Base-by-base conservation (phyloP, 768 basidiomycete genomes). In the button mushroom (Agaricus bisporus) region DNA sequence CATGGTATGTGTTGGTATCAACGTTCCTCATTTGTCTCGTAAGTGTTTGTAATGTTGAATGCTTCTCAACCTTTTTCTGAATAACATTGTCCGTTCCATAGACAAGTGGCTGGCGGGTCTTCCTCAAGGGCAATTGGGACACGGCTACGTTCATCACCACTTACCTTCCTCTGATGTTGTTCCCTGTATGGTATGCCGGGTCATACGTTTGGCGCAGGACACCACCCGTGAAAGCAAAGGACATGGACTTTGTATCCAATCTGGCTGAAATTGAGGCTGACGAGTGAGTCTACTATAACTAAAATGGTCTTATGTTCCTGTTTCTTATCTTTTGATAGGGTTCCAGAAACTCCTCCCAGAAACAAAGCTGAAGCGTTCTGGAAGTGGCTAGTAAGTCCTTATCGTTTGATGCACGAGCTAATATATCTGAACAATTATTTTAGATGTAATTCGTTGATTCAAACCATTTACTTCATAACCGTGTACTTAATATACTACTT, bases 181-280 rank as follows among this genome's bases (percentile, higher is more conserved):
- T 93, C 81, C 90, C 91, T 17, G 49, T 93, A 47, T 63, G 95
- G 36, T 95, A 88, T 67, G 7, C 75, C 36, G 75, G 68, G 15
- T 79, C 83, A 56, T 81, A 80, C 61, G 56, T 86, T 38, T 76
- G 73, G 64, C 79, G 73, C 53, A 78, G 74, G 61, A 69, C 70
- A 41, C 71, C 72, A 17, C 59, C 73, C 25, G 70, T 83, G 41
- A 64, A 69, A 32, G 58, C 83, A 0, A 63, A 75, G 18, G 82
- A 95, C 35, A 94, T 98, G 89, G 95, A 97, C 70, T 94, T 95
- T 63, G 70, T 83, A 41, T 75, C 77, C 5, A 80, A 85, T 55
- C 73, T 88, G 51, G 82, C 78, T 35, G 80, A 85, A 62, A 83
- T 89, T 42, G 84, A 85, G 61, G 84, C 85, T 0, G 83, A 80